phyloP scores from a whole-genome alignment of 2,329 filamentous ascomycete genomes.

The Blastomyces percursus region DNA sequence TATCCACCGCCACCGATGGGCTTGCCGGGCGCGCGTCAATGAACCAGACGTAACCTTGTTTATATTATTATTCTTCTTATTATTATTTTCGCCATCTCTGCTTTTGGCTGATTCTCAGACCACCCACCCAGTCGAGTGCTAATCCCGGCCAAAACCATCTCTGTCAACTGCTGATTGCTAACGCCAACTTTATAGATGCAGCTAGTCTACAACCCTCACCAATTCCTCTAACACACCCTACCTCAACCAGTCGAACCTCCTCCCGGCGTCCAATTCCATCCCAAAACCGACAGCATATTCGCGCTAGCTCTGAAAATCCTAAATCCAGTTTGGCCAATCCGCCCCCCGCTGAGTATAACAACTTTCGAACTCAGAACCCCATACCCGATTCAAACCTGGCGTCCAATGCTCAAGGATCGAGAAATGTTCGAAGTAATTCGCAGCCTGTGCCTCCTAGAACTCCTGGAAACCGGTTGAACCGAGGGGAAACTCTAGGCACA shows the following conservation, averaged over 20 bases:
- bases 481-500: slow-evolving; percentile 15
- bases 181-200: slow-evolving; percentile 8
- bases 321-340: slow-evolving; percentile 33
- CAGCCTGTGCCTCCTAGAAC: slow-evolving; percentile 39
- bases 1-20: slow-evolving; percentile 5
- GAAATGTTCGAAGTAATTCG: slow-evolving; percentile 42
- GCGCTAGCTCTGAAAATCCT: slow-evolving; percentile 57
- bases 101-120: neutral
- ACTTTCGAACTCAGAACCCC: slow-evolving; percentile 8
- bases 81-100: neutral
- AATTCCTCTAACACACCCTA: slow-evolving; percentile 39
- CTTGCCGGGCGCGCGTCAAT: slow-evolving; percentile 5
- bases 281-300: slow-evolving; percentile 52
- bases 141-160: neutral
- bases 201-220: slow-evolving; percentile 3
- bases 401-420: slow-evolving; percentile 31
- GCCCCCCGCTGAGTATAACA: slow-evolving; percentile 8
- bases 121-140: neutral
- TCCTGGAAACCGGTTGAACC: slow-evolving; percentile 27
- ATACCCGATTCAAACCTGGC: slow-evolving; percentile 16
- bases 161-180: neutral
- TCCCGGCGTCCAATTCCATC: slow-evolving; percentile 44
- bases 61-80: neutral
- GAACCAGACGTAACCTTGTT: slow-evolving; percentile 10
- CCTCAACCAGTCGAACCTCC: slow-evolving; percentile 53